Evolutionary conservation across 352 stramenopile species (phyloP).

Genomic region (Lagenidium sp.): DNA sequence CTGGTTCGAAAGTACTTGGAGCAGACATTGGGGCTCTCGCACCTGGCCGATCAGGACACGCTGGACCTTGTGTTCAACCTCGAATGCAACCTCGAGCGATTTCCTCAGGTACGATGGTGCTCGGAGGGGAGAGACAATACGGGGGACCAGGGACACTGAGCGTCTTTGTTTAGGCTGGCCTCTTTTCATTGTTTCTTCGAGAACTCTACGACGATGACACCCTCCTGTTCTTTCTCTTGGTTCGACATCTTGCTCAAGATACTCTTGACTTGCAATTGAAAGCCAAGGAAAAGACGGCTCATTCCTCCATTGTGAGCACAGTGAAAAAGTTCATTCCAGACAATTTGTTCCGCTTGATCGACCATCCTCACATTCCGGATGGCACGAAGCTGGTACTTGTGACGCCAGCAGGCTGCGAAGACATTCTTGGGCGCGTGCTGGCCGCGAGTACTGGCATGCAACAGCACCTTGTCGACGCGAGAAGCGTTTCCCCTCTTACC

Average conservation of each 20-base stretch:
- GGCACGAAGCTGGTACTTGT: conserved; percentile 47
- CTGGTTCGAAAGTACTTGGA: conserved; percentile 46
- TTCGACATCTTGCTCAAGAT: conserved; percentile 31
- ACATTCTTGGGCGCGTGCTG: conserved; percentile 35
- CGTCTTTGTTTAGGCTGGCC: conserved; percentile 12
- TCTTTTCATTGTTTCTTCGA: conserved; percentile 58
- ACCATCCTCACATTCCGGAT: conserved; percentile 43
- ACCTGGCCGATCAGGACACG: conserved; percentile 61
- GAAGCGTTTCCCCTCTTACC: conserved; percentile 6
- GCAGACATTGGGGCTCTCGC: conserved; percentile 31
- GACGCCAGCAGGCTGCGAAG: conserved; percentile 26
- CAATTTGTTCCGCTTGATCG: conserved; percentile 8
- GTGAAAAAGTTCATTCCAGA: conserved; percentile 31
- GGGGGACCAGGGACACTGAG: neutral
- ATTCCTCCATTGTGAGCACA: conserved; percentile 23
- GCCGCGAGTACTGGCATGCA: conserved; percentile 7
- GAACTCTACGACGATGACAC: conserved; percentile 61
- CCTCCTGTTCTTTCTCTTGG: conserved; percentile 51
- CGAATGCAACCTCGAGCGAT: conserved; percentile 31
- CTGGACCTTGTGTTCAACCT: conserved; percentile 67
- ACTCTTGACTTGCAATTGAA: conserved; percentile 46
- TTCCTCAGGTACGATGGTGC: conserved; percentile 17
- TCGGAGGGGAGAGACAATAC: neutral
- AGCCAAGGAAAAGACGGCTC: conserved; percentile 47
- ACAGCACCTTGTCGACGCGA: neutral